These are phyloP conservation scores for Kwoniella botswanensis DNA, from an alignment of 768 basidiomycete genomes.

Conservation along the genomic window DNA sequence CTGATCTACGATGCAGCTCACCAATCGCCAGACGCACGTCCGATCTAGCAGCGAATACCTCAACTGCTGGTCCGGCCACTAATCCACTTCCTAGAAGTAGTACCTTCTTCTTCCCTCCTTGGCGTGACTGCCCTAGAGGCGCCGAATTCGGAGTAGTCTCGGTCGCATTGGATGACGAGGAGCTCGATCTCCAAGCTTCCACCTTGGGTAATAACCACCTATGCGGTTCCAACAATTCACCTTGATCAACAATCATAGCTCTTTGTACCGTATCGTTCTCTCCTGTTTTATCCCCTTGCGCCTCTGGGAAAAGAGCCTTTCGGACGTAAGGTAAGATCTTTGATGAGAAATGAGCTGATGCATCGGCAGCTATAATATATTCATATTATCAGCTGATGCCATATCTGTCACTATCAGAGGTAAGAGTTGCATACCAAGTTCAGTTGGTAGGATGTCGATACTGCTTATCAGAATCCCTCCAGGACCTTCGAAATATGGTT, in stretches of 20 bases:
- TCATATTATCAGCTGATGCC: neutral
- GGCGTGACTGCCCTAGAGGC: neutral
- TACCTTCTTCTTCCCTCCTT: slow-evolving; percentile 64
- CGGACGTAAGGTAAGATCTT: slow-evolving; percentile 72
- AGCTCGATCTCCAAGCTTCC: slow-evolving; percentile 20
- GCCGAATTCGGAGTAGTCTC: neutral
- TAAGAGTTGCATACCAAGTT: slow-evolving; percentile 62
- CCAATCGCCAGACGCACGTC: slow-evolving; percentile 79
- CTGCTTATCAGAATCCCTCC: slow-evolving; percentile 75
- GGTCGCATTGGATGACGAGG: neutral
- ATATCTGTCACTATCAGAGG: neutral
- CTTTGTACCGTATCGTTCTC: slow-evolving; percentile 63
- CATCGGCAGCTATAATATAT: slow-evolving; percentile 65
- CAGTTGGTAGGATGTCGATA: slow-evolving; percentile 87
- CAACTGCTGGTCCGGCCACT: slow-evolving; percentile 87
- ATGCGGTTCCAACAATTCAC: slow-evolving; percentile 65
- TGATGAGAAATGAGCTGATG: slow-evolving; percentile 75
- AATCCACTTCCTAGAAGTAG: slow-evolving; percentile 91
- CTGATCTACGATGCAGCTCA: slow-evolving; percentile 59
- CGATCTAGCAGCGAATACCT: slow-evolving; percentile 68
- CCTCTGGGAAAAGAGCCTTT: slow-evolving; percentile 61
- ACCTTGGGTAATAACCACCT: slow-evolving; percentile 68
- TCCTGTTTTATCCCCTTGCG: slow-evolving; percentile 48
- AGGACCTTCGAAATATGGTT: slow-evolving; percentile 67
- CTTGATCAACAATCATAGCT: slow-evolving; percentile 73